phyloP scores from a whole-genome alignment of 345 rosid genomes.

The Heritiera fomes region DNA sequence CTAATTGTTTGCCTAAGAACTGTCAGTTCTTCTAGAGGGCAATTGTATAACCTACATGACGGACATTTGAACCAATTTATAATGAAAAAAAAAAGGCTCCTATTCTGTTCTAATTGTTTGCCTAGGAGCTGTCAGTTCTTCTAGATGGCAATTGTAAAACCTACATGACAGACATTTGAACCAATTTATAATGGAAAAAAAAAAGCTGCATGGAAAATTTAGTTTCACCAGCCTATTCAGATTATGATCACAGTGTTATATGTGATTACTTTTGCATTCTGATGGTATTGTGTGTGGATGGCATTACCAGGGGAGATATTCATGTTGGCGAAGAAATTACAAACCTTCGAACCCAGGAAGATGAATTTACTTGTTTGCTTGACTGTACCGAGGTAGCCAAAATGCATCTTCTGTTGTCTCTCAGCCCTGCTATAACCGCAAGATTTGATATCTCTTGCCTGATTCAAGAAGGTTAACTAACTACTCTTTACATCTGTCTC shows the following conservation, averaged over 20 bases:
- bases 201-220: not conserved
- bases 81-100: not conserved
- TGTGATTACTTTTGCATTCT: conserved; percentile 1
- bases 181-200: not conserved
- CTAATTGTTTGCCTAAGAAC: not conserved
- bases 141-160: not conserved
- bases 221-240: not conserved
- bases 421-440: conserved; percentile 10
- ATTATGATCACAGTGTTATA: not conserved
- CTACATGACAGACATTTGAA: not conserved
- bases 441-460: conserved; percentile 13
- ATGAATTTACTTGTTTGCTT: conserved; percentile 20
- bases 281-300: conserved; percentile 11
- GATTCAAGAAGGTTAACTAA: conserved; percentile 24
- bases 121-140: not conserved
- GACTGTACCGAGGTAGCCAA: not conserved
- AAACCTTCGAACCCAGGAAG: conserved; percentile 43
- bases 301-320: conserved; percentile 45
- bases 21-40: not conserved
- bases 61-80: not conserved
- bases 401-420: not conserved
- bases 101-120: not conserved
- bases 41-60: not conserved
- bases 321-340: conserved; percentile 78
- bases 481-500: not conserved